Evolutionary conservation across 176 grass and related monocot species (phyloP).

Genomic region (Juncus effusus): DNA sequence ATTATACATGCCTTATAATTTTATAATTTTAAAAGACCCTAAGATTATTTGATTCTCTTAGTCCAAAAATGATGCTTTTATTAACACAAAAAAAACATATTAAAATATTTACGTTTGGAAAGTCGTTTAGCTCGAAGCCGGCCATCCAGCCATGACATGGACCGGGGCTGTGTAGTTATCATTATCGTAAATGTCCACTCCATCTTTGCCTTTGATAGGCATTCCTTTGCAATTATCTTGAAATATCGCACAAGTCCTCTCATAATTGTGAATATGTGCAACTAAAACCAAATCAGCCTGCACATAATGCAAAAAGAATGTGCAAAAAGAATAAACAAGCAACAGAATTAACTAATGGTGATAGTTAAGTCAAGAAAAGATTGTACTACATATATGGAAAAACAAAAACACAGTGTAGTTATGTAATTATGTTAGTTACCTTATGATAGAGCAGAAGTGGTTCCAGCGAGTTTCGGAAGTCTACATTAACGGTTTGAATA

Average conservation of each 20-base stretch:
- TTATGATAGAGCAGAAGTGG: conserved; percentile 45
- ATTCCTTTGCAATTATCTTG: conserved; percentile 33
- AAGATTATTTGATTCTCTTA: too few species aligned
- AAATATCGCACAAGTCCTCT: conserved; percentile 61
- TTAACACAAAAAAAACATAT: too few species aligned
- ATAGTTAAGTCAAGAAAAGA: conserved; percentile 8
- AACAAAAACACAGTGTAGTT: neutral
- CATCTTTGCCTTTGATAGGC: conserved; percentile 45
- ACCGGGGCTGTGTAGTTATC: conserved; percentile 53
- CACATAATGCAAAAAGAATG: neutral
- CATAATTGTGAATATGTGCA: conserved; percentile 76
- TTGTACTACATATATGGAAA: neutral
- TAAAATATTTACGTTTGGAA: conserved; percentile 19
- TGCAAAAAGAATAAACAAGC: conserved; percentile 15
- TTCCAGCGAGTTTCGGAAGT: conserved; percentile 46
- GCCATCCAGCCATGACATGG: conserved; percentile 54
- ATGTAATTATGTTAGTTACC: conserved; percentile 38
- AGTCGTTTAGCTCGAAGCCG: conserved; percentile 51
- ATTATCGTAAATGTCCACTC: conserved; percentile 60
- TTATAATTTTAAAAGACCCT: too few species aligned
- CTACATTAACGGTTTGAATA: conserved; percentile 19
- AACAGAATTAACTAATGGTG: neutral
- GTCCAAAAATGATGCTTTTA: too few species aligned
- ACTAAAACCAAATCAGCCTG: conserved; percentile 75
- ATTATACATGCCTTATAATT: neutral